Base-by-base conservation (phyloP, 139 green algal species). In the Haematococcus lacustris region DNA sequence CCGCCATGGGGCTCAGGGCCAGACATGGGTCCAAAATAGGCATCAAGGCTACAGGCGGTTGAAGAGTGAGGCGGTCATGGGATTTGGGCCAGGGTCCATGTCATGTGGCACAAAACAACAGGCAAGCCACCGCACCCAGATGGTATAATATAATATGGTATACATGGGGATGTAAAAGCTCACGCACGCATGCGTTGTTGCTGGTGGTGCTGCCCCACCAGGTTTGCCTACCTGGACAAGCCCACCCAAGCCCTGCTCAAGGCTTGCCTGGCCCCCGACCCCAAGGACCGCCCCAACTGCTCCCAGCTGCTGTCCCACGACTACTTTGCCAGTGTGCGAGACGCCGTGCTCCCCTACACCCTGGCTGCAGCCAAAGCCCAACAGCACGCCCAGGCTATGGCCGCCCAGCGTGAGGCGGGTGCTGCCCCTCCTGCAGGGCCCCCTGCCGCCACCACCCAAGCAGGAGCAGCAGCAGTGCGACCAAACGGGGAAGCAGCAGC, bases 221-320 rank as follows among this genome's bases (percentile, higher is more conserved):
- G 60, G 60, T 66, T 41, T 32, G 60, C 60, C 23, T 66, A 66
- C 33, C 17, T 69, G 2, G 63, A 69, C 63, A 35, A 37, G 13
- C 21, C n/a, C 63, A 26, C 37, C 7, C n/a, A 51, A 21, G n/a
- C 63, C 6, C 35, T 69, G 17, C 63, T 69, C 63, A 69, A 69
- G 63, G 63, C 63, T 6, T 69, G 63, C 37, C 63, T 69, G 37
- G 34, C 26, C 5, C 63, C 63, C 5, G 63, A 69, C 6, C 63
- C 63, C 6, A 21, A 69, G 63, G 33, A 51, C 5, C 63, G 63
- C 3, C 63, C 63, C 21, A 51, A 35, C 4, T 21, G 37, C 35
- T 25, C 30, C 2, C 63, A 69, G 63, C 63, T 69, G 4, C 63
- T 69, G 25, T 25, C 13, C 2, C 63, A 69, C 35, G 63, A 69